Evolutionary conservation across 2,329 filamentous ascomycete species (phyloP).

Genomic region (Diplodia sapinea): DNA sequence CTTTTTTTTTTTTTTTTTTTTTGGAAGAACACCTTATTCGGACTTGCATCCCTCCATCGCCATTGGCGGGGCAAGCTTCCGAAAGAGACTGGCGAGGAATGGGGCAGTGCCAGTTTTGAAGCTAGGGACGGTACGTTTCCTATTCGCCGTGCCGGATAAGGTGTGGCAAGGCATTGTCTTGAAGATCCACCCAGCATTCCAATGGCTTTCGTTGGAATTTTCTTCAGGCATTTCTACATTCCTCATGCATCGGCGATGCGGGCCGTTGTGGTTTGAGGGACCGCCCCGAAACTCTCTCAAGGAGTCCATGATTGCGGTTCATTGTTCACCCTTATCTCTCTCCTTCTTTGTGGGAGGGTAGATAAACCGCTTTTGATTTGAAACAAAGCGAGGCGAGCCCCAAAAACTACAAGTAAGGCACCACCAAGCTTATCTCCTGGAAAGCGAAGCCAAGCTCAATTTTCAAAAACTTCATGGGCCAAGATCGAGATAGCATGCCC

Average conservation of each 20-base stretch:
- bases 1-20: too few relatives aligned
- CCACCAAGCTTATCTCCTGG: background rate
- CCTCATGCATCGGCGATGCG: background rate
- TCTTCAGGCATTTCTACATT: conserved; percentile 4
- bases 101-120: background rate
- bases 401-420: too few relatives aligned
- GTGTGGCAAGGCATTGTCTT: background rate
- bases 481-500: background rate
- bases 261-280: background rate
- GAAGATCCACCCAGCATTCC: conserved; percentile 3
- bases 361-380: background rate
- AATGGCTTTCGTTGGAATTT: background rate
- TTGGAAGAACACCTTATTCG: background rate
- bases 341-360: background rate
- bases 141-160: conserved; percentile 9
- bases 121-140: conserved; percentile 7
- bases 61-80: background rate
- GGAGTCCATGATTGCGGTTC: background rate
- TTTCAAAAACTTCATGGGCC: too few relatives aligned
- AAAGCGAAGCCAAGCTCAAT: background rate
- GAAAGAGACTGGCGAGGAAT: background rate
- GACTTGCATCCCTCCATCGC: background rate
- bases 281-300: background rate
- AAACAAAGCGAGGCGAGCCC: background rate
- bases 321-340: background rate